These are phyloP conservation scores for Cryptosporidium tyzzeri DNA, from an alignment of 169 alveolate genomes.

Conservation along the genomic window DNA sequence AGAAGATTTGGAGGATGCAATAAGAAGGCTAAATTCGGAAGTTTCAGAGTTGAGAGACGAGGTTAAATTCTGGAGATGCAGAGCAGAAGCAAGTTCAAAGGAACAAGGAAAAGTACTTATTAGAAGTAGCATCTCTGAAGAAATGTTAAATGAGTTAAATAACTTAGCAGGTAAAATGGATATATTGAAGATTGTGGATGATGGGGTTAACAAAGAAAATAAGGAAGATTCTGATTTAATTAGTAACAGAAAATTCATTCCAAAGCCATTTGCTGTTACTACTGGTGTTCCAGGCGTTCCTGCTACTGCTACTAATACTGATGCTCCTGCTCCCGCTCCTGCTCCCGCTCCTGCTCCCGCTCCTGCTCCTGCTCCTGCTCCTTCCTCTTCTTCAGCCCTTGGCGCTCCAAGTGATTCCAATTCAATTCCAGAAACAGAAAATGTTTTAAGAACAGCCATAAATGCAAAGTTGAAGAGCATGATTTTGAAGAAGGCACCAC, in stretches of 20 bases:
- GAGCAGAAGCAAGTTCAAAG: conserved; percentile 38
- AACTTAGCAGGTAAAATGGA: conserved; percentile 34
- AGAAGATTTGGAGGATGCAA: conserved; percentile 38
- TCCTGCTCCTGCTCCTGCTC: too few species aligned
- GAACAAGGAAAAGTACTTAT: conserved; percentile 11
- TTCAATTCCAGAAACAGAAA: background rate
- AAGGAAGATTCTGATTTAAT: background rate
- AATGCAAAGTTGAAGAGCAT: conserved; percentile 3
- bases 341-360: too few species aligned
- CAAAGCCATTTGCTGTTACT: background rate
- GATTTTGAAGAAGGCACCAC: conserved; percentile 57
- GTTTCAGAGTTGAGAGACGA: conserved; percentile 14
- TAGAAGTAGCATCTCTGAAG: conserved; percentile 55
- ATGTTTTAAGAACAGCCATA: background rate
- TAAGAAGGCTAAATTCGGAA: conserved; percentile 16
- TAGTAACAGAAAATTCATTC: background rate
- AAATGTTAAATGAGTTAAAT: conserved; percentile 46
- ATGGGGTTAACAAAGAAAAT: background rate
- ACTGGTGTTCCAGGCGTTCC: too few species aligned
- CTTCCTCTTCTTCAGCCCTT: background rate
- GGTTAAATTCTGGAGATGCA: conserved; percentile 57
- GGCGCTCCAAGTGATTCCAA: background rate
- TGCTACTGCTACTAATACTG: too few species aligned
- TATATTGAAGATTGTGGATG: conserved; percentile 3
- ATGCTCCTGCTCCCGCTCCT: too few species aligned